These are phyloP conservation scores for Chaetomium olivaceum DNA, from an alignment of 2,329 filamentous ascomycete species.

Conservation along the genomic window DNA sequence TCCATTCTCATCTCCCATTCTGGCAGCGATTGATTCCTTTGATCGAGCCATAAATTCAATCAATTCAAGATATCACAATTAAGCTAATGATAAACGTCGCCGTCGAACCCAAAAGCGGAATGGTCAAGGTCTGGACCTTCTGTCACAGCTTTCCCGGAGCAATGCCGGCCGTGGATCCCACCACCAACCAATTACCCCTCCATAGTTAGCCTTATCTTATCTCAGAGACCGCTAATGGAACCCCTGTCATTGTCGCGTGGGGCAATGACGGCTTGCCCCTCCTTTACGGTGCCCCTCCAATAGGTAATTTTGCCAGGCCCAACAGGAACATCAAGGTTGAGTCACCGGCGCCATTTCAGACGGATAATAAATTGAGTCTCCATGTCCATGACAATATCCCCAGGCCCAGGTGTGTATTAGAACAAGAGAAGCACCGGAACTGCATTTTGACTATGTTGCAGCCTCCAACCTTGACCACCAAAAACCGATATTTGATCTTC, in stretches of 20 bases:
- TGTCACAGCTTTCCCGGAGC: neutral
- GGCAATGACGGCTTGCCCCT: neutral
- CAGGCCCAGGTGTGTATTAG: neutral
- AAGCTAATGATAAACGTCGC: no score
- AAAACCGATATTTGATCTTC: neutral
- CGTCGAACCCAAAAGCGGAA: slow-evolving; percentile 1
- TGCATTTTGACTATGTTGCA: neutral
- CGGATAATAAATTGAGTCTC: neutral
- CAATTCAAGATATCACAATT: neutral
- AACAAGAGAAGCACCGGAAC: neutral
- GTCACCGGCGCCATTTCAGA: slow-evolving; percentile 11
- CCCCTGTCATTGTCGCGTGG: slow-evolving; percentile 17
- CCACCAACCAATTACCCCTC: slow-evolving; percentile 3
- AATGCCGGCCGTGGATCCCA: neutral
- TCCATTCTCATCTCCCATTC: no score
- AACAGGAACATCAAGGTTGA: slow-evolving; percentile 11
- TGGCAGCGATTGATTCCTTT: no score
- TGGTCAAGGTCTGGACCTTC: slow-evolving; percentile 9
- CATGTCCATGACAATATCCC: neutral
- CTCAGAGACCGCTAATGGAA: slow-evolving; percentile 20
- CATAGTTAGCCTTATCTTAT: slow-evolving; percentile 11
- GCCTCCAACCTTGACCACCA: neutral
- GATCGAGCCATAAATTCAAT: neutral
- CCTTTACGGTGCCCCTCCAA: slow-evolving; percentile 23
- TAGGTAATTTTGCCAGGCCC: slow-evolving; percentile 21